Conservation (phyloP, 345 rosid species). For the Eucalyptus polyanthemos region DNA sequence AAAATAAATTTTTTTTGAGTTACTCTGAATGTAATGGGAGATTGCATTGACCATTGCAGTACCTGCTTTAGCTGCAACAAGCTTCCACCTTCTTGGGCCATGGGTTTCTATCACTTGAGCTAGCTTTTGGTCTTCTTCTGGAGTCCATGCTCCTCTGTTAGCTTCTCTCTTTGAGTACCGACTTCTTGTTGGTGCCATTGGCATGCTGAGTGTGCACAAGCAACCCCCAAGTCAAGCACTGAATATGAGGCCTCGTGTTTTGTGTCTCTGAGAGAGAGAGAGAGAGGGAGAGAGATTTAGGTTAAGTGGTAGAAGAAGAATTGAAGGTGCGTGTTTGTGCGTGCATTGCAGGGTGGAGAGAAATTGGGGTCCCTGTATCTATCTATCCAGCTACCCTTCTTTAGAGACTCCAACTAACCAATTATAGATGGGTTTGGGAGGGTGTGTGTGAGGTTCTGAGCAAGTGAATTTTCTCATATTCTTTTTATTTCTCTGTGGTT, state of each 20-base stretch:
- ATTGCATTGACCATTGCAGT: too few species aligned
- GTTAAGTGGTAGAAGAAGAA: not conserved
- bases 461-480: not conserved
- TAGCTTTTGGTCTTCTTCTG: conserved; percentile 34
- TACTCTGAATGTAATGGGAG: not conserved
- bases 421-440: not conserved
- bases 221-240: not conserved
- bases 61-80: conserved; percentile 39
- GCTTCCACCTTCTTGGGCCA: conserved; percentile 41
- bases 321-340: not conserved
- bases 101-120: conserved; percentile 20
- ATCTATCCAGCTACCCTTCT: conserved; percentile 18
- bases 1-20: not conserved
- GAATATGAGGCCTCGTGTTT: not conserved
- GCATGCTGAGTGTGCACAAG: not conserved
- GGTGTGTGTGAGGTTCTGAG: not conserved
- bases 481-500: not conserved
- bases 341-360: not conserved
- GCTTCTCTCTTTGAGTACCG: conserved; percentile 14
- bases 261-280: not conserved
- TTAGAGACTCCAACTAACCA: conserved; percentile 3
- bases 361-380: not conserved
- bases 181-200: conserved; percentile 5
- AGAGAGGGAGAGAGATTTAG: not conserved
- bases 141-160: conserved; percentile 38